Conservation (phyloP, 176 grass and related monocot genomes). For the Carex littledalei region DNA sequence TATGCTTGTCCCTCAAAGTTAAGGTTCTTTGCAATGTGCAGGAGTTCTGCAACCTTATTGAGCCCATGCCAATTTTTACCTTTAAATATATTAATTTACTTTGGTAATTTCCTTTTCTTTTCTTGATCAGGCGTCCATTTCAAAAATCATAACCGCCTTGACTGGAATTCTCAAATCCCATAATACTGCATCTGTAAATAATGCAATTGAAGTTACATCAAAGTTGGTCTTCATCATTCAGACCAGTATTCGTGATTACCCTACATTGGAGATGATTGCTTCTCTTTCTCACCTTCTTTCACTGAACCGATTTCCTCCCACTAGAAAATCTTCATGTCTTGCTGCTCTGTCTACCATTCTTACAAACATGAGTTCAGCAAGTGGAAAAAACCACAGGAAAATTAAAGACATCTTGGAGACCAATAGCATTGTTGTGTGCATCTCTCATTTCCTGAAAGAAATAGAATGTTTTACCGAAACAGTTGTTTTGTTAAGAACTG, state of each 20-base stretch:
- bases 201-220: slow-evolving; percentile 19
- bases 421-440: slow-evolving; percentile 34
- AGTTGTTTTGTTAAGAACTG: slow-evolving; percentile 45
- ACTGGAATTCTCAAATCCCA: slow-evolving; percentile 19
- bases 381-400: slow-evolving; percentile 33
- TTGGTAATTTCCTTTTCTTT: neutral
- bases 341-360: slow-evolving; percentile 50
- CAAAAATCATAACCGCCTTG: slow-evolving; percentile 10
- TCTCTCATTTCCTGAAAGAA: slow-evolving; percentile 38
- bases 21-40: neutral
- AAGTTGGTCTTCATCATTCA: slow-evolving; percentile 17
- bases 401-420: slow-evolving; percentile 61
- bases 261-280: slow-evolving; percentile 41
- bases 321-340: slow-evolving; percentile 35
- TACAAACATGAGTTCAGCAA: slow-evolving; percentile 26
- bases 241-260: slow-evolving; percentile 27
- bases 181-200: neutral
- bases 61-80: neutral
- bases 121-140: slow-evolving; percentile 20
- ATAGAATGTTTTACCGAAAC: slow-evolving; percentile 44
- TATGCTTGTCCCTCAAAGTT: neutral
- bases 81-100: too few relatives aligned
- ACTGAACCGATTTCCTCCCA: slow-evolving; percentile 20
- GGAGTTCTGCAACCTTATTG: neutral
- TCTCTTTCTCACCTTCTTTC: slow-evolving; percentile 50